Conservation (phyloP, 768 basidiomycete species). For the Xerocomellus amylosporus region DNA sequence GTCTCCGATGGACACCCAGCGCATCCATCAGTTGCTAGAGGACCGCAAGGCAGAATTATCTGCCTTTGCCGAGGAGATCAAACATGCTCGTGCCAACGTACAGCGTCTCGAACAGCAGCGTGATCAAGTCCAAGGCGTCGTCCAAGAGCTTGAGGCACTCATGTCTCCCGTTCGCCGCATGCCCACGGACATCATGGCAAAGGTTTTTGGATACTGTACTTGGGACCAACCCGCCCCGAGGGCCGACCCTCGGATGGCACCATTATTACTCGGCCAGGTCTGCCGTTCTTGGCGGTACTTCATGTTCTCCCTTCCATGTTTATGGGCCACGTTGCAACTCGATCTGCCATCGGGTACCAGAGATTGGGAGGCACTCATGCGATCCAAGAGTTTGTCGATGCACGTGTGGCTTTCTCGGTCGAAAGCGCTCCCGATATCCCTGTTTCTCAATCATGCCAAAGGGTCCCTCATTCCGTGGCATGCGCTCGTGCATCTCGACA, state of each 20-base stretch:
- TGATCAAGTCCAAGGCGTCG: constrained; percentile 6
- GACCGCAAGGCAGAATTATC: constrained; percentile 17
- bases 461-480: constrained; percentile 24
- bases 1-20: constrained; percentile 21
- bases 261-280: constrained; percentile 29
- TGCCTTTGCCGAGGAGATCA: constrained; percentile 18
- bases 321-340: constrained; percentile 26
- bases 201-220: constrained; percentile 25
- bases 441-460: constrained; percentile 22
- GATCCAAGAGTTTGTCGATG: constrained; percentile 25
- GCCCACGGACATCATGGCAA: constrained; percentile 31
- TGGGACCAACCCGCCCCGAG: constrained; percentile 8
- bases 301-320: constrained; percentile 25
- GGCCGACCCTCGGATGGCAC: constrained; percentile 15
- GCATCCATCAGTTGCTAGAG: constrained; percentile 13
- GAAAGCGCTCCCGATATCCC: constrained; percentile 28
- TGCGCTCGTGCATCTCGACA: constrained; percentile 31
- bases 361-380: constrained; percentile 28
- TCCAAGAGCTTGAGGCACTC: constrained; percentile 27
- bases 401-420: constrained; percentile 32
- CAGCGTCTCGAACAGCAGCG: constrained; percentile 17
- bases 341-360: constrained; percentile 19
- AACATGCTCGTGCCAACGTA: constrained; percentile 22
- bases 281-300: constrained; percentile 33
- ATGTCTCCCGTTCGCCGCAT: constrained; percentile 31